A percentile compares a stretch with the other conserved stretches of the same genome.
Evolutionary conservation across 108 stramenopile genomes (phyloP).

Genomic region (Pelagomonas calceolata): DNA sequence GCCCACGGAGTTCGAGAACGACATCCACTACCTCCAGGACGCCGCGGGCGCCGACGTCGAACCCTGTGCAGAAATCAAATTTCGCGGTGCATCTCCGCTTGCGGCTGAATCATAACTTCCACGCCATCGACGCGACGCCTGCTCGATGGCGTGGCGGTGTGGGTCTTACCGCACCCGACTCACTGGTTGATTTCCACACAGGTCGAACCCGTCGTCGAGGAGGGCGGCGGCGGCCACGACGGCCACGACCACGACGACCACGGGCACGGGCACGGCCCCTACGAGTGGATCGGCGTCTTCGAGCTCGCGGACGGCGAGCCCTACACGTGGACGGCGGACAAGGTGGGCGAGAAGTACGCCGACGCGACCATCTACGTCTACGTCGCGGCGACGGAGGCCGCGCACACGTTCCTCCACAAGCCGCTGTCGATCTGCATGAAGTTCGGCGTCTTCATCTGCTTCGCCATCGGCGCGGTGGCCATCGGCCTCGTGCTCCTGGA

Average conservation of each 20-base stretch:
- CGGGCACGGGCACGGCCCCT: not conserved
- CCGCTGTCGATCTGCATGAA: not conserved
- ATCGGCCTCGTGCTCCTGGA: slow-evolving; percentile 63
- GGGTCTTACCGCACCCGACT: not conserved
- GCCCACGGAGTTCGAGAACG: slow-evolving; percentile 11
- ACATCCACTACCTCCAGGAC: too few relatives aligned
- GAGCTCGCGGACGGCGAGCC: slow-evolving; percentile 19
- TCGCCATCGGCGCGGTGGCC: slow-evolving; percentile 61
- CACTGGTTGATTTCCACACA: too few relatives aligned
- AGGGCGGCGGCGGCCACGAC: too few relatives aligned
- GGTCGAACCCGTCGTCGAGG: not conserved
- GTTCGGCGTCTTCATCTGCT: slow-evolving; percentile 21
- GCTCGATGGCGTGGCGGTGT: not conserved
- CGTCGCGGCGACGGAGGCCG: slow-evolving; percentile 44
- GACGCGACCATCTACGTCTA: slow-evolving; percentile 64
- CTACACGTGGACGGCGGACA: slow-evolving; percentile 33
- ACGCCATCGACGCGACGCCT: too few relatives aligned
- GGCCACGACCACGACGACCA: not conserved
- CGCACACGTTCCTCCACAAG: slow-evolving; percentile 8
- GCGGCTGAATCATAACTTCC: too few relatives aligned
- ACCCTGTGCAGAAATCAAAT: too few relatives aligned
- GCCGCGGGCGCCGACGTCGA: too few relatives aligned
- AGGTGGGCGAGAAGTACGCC: slow-evolving; percentile 49
- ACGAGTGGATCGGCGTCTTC: not conserved
- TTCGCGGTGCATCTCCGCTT: too few relatives aligned